Base-by-base conservation (phyloP, 768 basidiomycete genomes). In the Boletus edulis region DNA sequence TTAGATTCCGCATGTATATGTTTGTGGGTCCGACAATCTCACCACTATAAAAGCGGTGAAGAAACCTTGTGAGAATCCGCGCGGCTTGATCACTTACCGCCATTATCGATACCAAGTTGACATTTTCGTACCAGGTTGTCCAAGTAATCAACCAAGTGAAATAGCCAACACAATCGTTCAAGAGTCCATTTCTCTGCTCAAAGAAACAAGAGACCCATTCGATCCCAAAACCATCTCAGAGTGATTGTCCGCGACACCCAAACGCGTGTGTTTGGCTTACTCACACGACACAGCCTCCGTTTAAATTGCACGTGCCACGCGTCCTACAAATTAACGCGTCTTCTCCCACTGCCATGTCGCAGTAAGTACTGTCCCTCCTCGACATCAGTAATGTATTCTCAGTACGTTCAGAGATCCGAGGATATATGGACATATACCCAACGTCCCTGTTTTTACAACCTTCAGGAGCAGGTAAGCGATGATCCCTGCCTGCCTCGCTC, bases 341-440 rank as follows among this genome's bases (percentile, higher is more conserved):
- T n/a, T 18, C 14, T 14, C 15, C n/a, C 14, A 39, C 38, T 51
- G 22, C 37, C 43, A 68, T 66, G 65, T 35, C 63, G 2, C 37
- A 15, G 64, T 68, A 14, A 54, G 67, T 58, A 9, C 5, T 8
- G 4, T 43, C 43, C 0, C 6, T 18, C 32, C 18, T 24, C 31
- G 8, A 0, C 12, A n/a, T 35, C n/a, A 4, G 13, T 17, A 5
- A 22, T 3, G 22, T 29, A 3, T 35, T 10, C 44, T 46, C 31
- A 52, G 3, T 18, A 9, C 14, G 1, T 20, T 20, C 17, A 70
- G 68, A 17, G 55, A 46, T 3, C 7, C 54, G 9, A 60, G 50
- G 7, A 29, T 45, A 12, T 67, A 64, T 29, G 75, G 75, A 1
- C 66, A 75, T 20, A 69, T 77, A 6, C 52, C 57, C 1, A 67